These are phyloP conservation scores for Alloteropsis semialata DNA, from an alignment of 176 grass and related monocot species.

Conservation along the genomic window DNA sequence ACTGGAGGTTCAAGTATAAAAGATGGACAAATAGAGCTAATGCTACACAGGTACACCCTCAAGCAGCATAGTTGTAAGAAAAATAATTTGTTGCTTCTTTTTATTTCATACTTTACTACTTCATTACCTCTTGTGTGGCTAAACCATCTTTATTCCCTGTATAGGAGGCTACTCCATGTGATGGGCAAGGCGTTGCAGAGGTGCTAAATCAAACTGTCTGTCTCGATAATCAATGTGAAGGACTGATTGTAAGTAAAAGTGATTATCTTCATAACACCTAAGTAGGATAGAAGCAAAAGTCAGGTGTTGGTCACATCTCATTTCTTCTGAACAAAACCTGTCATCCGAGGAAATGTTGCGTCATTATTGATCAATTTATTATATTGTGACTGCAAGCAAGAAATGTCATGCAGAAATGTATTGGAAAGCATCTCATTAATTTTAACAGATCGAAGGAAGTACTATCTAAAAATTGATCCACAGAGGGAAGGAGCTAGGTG, in stretches of 20 bases:
- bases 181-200: slow-evolving; percentile 75
- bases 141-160: slow-evolving; percentile 26
- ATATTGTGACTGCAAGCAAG: slow-evolving; percentile 2
- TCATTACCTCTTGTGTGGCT: not conserved
- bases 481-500: slow-evolving; percentile 80
- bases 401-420: not conserved
- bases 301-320: not conserved
- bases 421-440: slow-evolving; percentile 11
- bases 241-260: slow-evolving; percentile 71
- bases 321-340: not conserved
- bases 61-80: slow-evolving; percentile 4
- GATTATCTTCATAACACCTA: not conserved
- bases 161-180: slow-evolving; percentile 86
- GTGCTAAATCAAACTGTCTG: slow-evolving; percentile 87
- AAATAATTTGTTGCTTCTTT: slow-evolving; percentile 21
- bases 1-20: slow-evolving; percentile 83
- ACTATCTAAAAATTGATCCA: slow-evolving; percentile 87
- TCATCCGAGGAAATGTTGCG: not conserved
- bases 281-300: slow-evolving; percentile 10
- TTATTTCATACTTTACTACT: slow-evolving; percentile 5
- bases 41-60: slow-evolving; percentile 75
- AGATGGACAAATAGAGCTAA: slow-evolving; percentile 94
- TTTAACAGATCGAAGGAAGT: slow-evolving; percentile 79
- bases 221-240: slow-evolving; percentile 59
- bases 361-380: not conserved